Base-by-base conservation (phyloP, 1,284 basidiomycete genomes). In the Acaromyces ingoldii region DNA sequence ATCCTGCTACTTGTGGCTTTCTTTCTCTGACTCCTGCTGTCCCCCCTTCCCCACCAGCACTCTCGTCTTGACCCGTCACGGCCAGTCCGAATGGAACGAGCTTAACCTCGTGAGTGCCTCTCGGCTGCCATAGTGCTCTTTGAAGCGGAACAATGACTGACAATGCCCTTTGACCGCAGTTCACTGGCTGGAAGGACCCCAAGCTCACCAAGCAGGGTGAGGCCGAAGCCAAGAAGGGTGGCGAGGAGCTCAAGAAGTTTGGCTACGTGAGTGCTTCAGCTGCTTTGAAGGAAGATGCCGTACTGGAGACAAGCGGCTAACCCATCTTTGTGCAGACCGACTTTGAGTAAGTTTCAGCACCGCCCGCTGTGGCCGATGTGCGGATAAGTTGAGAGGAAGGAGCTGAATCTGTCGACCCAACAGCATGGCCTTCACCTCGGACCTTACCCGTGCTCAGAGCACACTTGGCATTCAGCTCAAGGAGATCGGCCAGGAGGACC, bases 391-490 rank as follows among this genome's bases (percentile, higher is more conserved):
- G 30, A 33, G 9, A 33, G 15, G 15, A 7, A 33, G 9, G 30
- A 7, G 13, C 49, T 53, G 26, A 48, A 60, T 44, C n/a, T n/a
- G n/a, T n/a, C n/a, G n/a, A n/a, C n/a, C 56, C 44, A 70, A 67
- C 53, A 75, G 76, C 63, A 55, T 75, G 25, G 78, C 77, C 21
- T 79, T 74, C 65, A 78, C 78, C 22, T 79, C 78, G 11, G 77
- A 67, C 26, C 70, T 79, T 30, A 65, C 70, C 53, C 73, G 78
- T 42, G 78, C 78, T 21, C 78, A 79, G 60, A 70, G 70, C 46
- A 78, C 78, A 4, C 72, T 79, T 25, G 76, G 66, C 38, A 77
- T 79, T 55, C 76, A 70, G 51, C 68, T 78, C 58, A 75, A 77
- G 60, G 72, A 75, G 58, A 70, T 78, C 22, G 73, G 63, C 13